These are phyloP conservation scores for Ophiostoma angusticollis DNA, from an alignment of 2,329 filamentous ascomycete species.

Conservation along the genomic window DNA sequence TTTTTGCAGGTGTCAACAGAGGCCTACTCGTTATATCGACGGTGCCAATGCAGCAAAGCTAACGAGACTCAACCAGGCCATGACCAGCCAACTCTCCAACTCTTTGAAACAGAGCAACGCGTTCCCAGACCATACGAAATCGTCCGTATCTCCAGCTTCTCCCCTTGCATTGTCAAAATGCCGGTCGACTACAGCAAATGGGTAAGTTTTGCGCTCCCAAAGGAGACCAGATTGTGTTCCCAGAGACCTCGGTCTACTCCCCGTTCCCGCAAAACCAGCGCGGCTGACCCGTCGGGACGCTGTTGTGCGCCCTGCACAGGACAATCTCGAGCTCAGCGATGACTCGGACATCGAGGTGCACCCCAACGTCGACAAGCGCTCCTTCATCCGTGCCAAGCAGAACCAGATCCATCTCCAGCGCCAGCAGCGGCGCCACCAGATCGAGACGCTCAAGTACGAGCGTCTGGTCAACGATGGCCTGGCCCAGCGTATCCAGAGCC, in stretches of 20 bases:
- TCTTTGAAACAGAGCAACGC: too few relatives aligned
- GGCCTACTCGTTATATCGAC: too few relatives aligned
- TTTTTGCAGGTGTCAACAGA: too few relatives aligned
- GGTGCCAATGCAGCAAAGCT: too few relatives aligned
- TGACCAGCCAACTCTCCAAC: too few relatives aligned
- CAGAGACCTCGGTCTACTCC: not conserved
- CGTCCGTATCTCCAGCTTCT: conserved; percentile 8
- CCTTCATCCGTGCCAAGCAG: conserved; percentile 97
- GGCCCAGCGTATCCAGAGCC: conserved; percentile 65
- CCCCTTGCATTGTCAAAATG: too few relatives aligned
- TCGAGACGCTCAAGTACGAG: conserved; percentile 86
- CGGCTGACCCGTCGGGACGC: not conserved
- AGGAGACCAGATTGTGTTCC: too few relatives aligned
- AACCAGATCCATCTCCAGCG: conserved; percentile 91
- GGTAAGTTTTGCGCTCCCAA: conserved; percentile 29
- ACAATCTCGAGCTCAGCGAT: conserved; percentile 90
- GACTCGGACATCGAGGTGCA: conserved; percentile 98
- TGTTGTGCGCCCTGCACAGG: conserved; percentile 33
- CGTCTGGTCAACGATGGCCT: conserved; percentile 86
- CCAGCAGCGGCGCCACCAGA: conserved; percentile 71
- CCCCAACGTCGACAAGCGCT: conserved; percentile 95
- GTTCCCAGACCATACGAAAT: too few relatives aligned
- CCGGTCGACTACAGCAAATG: conserved; percentile 50
- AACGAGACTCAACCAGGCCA: too few relatives aligned
- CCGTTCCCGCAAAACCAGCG: not conserved